phyloP scores from a whole-genome alignment of 768 basidiomycete genomes.

The Hortiboletus campestris region DNA sequence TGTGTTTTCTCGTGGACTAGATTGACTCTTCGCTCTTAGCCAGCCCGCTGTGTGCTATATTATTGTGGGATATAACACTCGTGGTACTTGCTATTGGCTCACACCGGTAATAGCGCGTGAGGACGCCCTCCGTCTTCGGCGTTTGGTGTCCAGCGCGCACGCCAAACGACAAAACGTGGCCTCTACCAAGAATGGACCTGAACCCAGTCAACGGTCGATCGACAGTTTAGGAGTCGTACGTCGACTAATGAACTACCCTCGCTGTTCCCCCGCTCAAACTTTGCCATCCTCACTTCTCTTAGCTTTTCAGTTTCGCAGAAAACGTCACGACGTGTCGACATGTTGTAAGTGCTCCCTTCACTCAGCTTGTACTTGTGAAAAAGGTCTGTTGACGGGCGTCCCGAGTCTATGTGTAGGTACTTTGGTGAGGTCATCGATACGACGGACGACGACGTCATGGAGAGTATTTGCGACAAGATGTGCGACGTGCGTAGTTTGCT shows the following conservation, averaged over 20 bases:
- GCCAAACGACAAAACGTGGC: constrained; percentile 44
- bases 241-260: not conserved
- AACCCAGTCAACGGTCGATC: constrained; percentile 64
- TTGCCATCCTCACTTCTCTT: not conserved
- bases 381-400: not conserved
- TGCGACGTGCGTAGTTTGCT: constrained; percentile 61
- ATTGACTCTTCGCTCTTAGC: constrained; percentile 38
- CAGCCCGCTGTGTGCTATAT: constrained; percentile 78
- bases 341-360: constrained; percentile 46
- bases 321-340: constrained; percentile 62
- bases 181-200: constrained; percentile 46
- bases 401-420: constrained; percentile 71
- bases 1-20: not conserved
- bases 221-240: constrained; percentile 64
- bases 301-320: constrained; percentile 60
- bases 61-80: constrained; percentile 53
- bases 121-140: constrained; percentile 57
- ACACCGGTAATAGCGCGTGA: constrained; percentile 57
- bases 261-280: constrained; percentile 13
- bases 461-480: constrained; percentile 67
- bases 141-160: constrained; percentile 48
- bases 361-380: not conserved
- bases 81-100: not conserved
- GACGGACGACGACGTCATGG: constrained; percentile 41
- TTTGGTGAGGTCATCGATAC: constrained; percentile 71